Evolutionary conservation across 2,329 filamentous ascomycete species (phyloP).

Genomic region (Pseudogymnoascus sp.): DNA sequence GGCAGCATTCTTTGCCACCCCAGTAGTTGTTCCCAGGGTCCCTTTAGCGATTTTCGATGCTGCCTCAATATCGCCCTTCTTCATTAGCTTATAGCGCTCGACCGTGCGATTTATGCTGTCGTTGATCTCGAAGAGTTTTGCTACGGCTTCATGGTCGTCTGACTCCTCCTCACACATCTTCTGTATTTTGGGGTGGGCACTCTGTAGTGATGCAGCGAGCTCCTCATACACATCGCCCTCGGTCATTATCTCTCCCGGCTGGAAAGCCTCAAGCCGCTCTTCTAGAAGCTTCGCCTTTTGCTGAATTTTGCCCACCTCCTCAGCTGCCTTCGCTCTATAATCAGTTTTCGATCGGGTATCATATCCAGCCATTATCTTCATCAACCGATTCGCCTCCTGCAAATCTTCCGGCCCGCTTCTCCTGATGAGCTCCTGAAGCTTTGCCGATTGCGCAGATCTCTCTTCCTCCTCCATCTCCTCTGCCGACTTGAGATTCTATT

Average conservation of each 20-base stretch:
- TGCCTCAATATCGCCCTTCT: constrained; percentile 82
- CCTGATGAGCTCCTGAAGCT: constrained; percentile 91
- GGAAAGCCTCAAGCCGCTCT: constrained; percentile 80
- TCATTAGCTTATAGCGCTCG: constrained; percentile 89
- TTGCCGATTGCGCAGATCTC: constrained; percentile 88
- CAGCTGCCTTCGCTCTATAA: constrained; percentile 93
- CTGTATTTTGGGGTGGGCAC: constrained; percentile 95
- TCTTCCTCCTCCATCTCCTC: constrained; percentile 99
- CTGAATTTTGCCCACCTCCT: constrained; percentile 89
- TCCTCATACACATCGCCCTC: constrained; percentile 68
- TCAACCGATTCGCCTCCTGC: constrained; percentile 91
- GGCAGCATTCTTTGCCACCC: constrained; percentile 55
- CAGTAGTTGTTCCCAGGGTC: constrained; percentile 59
- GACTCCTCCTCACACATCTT: constrained; percentile 99
- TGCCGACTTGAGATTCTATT: constrained; percentile 82
- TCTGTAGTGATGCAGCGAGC: constrained; percentile 78
- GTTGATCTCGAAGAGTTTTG: constrained; percentile 92
- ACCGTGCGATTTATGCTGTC: constrained; percentile 97
- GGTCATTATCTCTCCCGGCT: constrained; percentile 67
- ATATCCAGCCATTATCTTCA: constrained; percentile 99
- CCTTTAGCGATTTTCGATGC: constrained; percentile 78
- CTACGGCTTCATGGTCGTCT: constrained; percentile 90
- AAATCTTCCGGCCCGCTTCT: constrained; percentile 85
- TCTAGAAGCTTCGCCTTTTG: constrained; percentile 89
- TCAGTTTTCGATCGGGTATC: constrained; percentile 94